Percentiles rank a stretch among this genome's conserved stretches.
Evolutionary conservation across 1,284 basidiomycete genomes (phyloP).

Genomic region (Sporisorium reilianum): DNA sequence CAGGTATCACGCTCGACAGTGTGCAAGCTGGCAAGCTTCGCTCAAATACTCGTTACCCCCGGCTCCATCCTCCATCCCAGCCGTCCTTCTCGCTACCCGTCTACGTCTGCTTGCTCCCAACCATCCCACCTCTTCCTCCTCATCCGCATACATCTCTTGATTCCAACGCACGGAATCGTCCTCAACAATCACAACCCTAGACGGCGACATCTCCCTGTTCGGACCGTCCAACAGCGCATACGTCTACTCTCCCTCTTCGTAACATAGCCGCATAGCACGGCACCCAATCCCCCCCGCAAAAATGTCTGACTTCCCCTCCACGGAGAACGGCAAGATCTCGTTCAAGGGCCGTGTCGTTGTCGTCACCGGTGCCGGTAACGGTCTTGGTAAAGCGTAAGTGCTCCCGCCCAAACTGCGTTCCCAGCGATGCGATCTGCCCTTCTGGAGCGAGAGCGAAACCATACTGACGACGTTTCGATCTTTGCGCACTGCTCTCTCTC

Average conservation of each 20-base stretch:
- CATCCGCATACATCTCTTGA: neutral
- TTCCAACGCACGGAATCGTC: constrained; percentile 1
- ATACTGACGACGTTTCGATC: constrained; percentile 6
- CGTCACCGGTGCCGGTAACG: constrained; percentile 94
- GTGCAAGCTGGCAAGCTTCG: constrained; percentile 1
- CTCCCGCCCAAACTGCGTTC: neutral
- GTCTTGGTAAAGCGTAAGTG: constrained; percentile 87
- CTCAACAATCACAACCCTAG: constrained; percentile 1
- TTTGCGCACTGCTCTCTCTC: neutral
- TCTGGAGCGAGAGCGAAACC: neutral
- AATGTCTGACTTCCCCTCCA: constrained; percentile 66
- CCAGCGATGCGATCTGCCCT: no score
- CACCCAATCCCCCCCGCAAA: constrained; percentile 22
- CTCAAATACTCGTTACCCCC: constrained; percentile 29
- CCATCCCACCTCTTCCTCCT: neutral
- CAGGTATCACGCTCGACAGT: constrained; percentile 2
- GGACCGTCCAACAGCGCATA: constrained; percentile 17
- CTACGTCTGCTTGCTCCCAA: constrained; percentile 10
- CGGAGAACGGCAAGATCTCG: constrained; percentile 66
- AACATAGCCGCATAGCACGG: constrained; percentile 22
- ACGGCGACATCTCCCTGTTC: constrained; percentile 16
- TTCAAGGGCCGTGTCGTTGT: constrained; percentile 94
- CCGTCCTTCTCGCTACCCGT: constrained; percentile 6
- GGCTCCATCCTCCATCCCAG: neutral
- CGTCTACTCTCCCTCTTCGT: neutral